phyloP scores from a whole-genome alignment of 2,329 filamentous ascomycete genomes.

The Colletotrichum tabaci region DNA sequence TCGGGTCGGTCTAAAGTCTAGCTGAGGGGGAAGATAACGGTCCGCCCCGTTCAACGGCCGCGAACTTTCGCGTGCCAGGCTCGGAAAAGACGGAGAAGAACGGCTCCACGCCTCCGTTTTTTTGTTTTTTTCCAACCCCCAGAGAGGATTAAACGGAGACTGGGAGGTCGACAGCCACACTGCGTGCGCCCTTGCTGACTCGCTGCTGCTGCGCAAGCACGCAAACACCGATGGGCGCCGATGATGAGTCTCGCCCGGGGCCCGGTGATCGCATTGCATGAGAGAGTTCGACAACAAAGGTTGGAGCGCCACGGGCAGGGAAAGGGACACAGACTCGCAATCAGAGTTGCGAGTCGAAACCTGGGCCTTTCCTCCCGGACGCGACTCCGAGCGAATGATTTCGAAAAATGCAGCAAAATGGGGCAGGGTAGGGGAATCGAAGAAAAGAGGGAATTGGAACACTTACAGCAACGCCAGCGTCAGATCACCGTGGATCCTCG shows the following conservation, averaged over 20 bases:
- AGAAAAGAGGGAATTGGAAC: not conserved
- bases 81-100: not conserved
- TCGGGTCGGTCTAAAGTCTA: constrained; percentile 4
- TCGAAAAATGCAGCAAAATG: not conserved
- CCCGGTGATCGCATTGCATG: constrained; percentile 16
- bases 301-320: constrained; percentile 17
- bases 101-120: not conserved
- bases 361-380: not conserved
- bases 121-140: not conserved
- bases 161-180: not conserved
- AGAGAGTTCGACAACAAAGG: not conserved
- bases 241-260: not conserved
- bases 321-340: constrained; percentile 2
- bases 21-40: not conserved
- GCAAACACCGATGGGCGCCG: not conserved
- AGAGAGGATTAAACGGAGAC: not conserved
- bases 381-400: not conserved
- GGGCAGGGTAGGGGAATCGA: not conserved
- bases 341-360: too few relatives aligned
- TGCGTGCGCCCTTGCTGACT: constrained; percentile 9
- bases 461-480: constrained; percentile 80
- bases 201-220: not conserved
- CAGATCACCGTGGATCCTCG: constrained; percentile 87
- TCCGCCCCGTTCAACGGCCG: not conserved
- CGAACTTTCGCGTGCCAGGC: constrained; percentile 24